These are phyloP conservation scores for Zychaea mexicana DNA, from an alignment of 371 early-diverging fungal species.

Conservation along the genomic window DNA sequence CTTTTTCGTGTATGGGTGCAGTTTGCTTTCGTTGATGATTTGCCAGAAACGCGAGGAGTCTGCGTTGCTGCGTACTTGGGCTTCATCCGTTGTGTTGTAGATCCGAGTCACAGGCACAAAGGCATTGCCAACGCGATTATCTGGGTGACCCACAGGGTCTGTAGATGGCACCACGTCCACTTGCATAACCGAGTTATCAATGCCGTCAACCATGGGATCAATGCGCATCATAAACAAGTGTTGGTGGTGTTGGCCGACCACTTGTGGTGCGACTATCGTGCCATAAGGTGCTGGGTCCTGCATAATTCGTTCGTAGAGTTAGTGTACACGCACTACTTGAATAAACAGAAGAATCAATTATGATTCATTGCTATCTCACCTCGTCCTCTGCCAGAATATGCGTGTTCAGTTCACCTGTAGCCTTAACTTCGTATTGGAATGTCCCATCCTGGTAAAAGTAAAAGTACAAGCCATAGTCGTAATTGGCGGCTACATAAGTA, in stretches of 20 bases:
- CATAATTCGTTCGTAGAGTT: no score
- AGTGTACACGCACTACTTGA: no score
- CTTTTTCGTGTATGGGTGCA: slow-evolving; percentile 36
- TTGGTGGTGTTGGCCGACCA: slow-evolving; percentile 50
- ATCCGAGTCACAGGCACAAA: slow-evolving; percentile 28
- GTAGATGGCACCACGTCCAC: slow-evolving; percentile 30
- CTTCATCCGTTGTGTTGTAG: slow-evolving; percentile 35
- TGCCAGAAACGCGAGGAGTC: slow-evolving; percentile 42
- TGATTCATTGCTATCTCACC: no score
- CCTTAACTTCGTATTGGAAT: slow-evolving; percentile 53
- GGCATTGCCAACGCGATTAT: slow-evolving; percentile 41
- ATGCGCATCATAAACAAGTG: slow-evolving; percentile 51
- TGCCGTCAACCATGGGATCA: slow-evolving; percentile 51
- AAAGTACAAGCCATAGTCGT: slow-evolving; percentile 54
- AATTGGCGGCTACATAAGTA: slow-evolving; percentile 36
- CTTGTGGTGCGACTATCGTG: slow-evolving; percentile 43
- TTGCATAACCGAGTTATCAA: slow-evolving; percentile 33
- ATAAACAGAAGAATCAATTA: no score
- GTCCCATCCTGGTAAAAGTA: slow-evolving; percentile 56
- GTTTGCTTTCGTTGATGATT: slow-evolving; percentile 34
- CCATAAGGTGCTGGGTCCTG: slow-evolving; percentile 35
- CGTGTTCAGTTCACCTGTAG: slow-evolving; percentile 51
- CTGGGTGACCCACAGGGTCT: slow-evolving; percentile 39
- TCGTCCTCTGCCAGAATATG: slow-evolving; percentile 50
- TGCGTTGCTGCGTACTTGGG: slow-evolving; percentile 21